Evolutionary conservation across 108 stramenopile genomes (phyloP).

Genomic region (Skeletonema marinoi): DNA sequence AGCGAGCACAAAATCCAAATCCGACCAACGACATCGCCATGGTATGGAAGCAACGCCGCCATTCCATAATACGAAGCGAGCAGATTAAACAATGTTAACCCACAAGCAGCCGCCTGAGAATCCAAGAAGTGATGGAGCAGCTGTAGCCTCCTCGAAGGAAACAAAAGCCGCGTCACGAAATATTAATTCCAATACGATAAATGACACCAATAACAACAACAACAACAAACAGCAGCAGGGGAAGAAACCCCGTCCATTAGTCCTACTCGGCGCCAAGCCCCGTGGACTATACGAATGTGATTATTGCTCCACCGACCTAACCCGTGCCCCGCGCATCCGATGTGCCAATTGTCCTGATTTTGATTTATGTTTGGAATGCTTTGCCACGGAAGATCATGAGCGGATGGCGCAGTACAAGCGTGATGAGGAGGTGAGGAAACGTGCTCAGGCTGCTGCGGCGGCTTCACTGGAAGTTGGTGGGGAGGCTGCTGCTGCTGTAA

Average conservation of each 20-base stretch:
- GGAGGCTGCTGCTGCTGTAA: background rate
- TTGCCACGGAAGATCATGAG: conserved; percentile 65
- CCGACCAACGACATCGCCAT: too few species aligned
- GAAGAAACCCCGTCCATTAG: conserved; percentile 25
- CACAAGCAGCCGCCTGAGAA: background rate
- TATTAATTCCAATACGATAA: background rate
- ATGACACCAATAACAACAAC: background rate
- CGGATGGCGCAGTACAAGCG: conserved; percentile 32
- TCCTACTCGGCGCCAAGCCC: conserved; percentile 73
- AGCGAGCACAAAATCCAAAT: too few species aligned
- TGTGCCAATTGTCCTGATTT: conserved; percentile 87
- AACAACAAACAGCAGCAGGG: background rate
- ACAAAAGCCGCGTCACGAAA: background rate
- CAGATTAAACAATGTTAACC: background rate
- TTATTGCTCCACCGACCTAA: conserved; percentile 84
- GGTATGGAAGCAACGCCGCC: too few species aligned
- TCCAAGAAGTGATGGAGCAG: background rate
- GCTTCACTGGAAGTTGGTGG: background rate
- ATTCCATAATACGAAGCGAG: too few species aligned
- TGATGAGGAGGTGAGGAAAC: conserved; percentile 32
- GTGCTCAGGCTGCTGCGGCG: conserved; percentile 11
- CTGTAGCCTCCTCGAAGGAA: background rate
- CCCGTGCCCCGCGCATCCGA: conserved; percentile 79
- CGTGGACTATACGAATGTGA: conserved; percentile 89
- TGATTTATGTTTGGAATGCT: conserved; percentile 89